Percentiles rank a stretch among this genome's conserved stretches.
These are phyloP conservation scores for Ceratobasidium sp. DNA, from an alignment of 1,284 basidiomycete species.

Conservation along the genomic window DNA sequence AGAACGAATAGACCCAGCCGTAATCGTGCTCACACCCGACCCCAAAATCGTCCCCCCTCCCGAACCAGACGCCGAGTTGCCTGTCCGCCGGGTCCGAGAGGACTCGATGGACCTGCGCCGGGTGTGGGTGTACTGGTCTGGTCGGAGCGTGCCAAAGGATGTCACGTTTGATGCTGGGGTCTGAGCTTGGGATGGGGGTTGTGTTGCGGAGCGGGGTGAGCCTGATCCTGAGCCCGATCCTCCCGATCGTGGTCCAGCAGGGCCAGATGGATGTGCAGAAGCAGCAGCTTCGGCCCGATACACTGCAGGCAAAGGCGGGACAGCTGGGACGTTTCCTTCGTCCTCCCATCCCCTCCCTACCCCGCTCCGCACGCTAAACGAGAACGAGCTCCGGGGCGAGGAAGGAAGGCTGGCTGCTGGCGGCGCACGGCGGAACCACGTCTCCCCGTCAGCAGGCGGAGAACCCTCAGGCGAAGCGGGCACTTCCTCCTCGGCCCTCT, in stretches of 20 bases:
- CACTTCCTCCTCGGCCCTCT: background rate
- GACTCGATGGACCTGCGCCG: background rate
- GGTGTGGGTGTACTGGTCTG: background rate
- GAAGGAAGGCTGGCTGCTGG: constrained; percentile 30
- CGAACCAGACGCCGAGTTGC: no score
- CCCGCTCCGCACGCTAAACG: constrained; percentile 31
- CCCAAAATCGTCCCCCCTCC: constrained; percentile 17
- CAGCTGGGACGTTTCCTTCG: background rate
- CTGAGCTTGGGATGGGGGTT: background rate
- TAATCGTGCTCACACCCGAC: background rate
- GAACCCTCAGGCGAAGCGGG: background rate
- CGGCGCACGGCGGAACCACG: background rate
- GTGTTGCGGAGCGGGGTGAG: background rate
- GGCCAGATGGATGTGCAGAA: background rate
- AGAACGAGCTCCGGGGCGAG: constrained; percentile 32
- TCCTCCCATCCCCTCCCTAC: background rate
- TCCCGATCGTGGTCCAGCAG: background rate
- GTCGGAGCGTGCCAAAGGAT: constrained; percentile 12
- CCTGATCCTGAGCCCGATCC: background rate
- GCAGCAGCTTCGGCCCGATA: background rate
- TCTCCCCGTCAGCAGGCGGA: background rate
- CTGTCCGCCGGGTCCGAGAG: no score
- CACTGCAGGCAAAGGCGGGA: constrained; percentile 19
- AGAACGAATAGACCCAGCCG: background rate
- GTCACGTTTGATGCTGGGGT: background rate